Evolutionary conservation across 2,329 filamentous ascomycete genomes (phyloP), one percentile per base, ranked within the genome.

Genomic region (Fusarium coffeatum): DNA sequence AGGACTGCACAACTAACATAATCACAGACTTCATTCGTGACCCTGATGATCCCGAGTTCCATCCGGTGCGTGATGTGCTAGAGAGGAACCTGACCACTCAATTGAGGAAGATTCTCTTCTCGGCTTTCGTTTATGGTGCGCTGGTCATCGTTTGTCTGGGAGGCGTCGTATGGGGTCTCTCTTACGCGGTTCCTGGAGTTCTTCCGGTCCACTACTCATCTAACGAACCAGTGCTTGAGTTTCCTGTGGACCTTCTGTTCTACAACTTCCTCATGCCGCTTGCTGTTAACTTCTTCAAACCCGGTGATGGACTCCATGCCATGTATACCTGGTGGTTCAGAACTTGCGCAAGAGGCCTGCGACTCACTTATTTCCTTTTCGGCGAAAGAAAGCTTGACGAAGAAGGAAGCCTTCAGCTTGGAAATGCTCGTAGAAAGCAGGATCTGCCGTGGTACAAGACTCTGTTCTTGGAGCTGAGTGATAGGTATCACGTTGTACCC

Each of bases 321-420:
- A 91, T 98, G 85, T 99, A 97, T 78, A 90, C 90, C 10, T 98
- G 95, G 95, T 99, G 96, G 93, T 97, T 99, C 82, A 90, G 92
- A 72, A 89, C 88, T 73, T 97, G 94, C 77, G 96, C 94, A 15
- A 87, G 93, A 53, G 83, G 86, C 42, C 83, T 99, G 55, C 89
- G 95, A 23, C 84, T 99, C 37, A 97, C 93, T 2, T 93, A 94
- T 82, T 99, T 99, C 78, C 87, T 99, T 43, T 98, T 99, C 76
- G 93, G 93, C 16, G 92, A 97, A 72, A 88, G 93, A 62, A 86
- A 86, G 28, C 83, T 88, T 23, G 93, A 97, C 65, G 95, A 99
- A 78, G 93, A 98, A 80, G 93, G 93, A 10, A 84, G 83, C 25
- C 82, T 92, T 48, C 82, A 86, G 41, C 82, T 90, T 27, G 64